phyloP scores from a whole-genome alignment of 78 protist genomes.

The Dictyostelium discoideum region dicty_2.7 NC_007089.4:221501-222000 shows the following conservation, averaged over 20 bases:
- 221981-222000: neutral
- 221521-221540: no score
- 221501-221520: no score
- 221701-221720: neutral
- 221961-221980: neutral
- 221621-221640: neutral
- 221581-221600: neutral
- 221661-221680: neutral
- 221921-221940: conserved; percentile 8
- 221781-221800: neutral
- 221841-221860: conserved; percentile 15
- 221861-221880: conserved; percentile 19
- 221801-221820: neutral
- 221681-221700: neutral
- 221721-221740: neutral
- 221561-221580: neutral
- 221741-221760: neutral
- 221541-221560: no score
- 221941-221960: neutral
- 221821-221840: neutral
- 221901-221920: conserved; percentile 43
- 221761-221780: neutral
- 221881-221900: conserved; percentile 52
- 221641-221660: neutral
- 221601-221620: conserved; percentile 7